phyloP scores from a whole-genome alignment of 108 stramenopile species.

The Stephanodiscus triporus region DNA sequence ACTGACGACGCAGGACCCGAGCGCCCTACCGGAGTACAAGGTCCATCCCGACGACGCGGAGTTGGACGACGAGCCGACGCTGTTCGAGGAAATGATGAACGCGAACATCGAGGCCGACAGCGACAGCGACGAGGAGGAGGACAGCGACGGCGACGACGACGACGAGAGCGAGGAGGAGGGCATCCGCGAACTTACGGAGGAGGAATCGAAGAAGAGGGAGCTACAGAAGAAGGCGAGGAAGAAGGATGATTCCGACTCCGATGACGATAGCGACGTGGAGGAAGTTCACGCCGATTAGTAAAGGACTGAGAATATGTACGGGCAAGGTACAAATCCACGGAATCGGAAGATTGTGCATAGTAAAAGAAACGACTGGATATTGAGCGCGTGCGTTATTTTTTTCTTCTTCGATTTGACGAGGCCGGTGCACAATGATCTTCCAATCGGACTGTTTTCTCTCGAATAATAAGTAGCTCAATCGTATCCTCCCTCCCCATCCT shows the following conservation, averaged over 20 bases:
- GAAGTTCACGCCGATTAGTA: constrained; percentile 73
- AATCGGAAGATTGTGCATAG: constrained; percentile 28
- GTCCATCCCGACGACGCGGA: constrained; percentile 97
- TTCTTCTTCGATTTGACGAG: too few species aligned
- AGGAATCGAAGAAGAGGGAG: constrained; percentile 82
- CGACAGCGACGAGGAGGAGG: constrained; percentile 79
- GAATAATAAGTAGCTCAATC: too few species aligned
- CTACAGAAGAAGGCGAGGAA: constrained; percentile 82
- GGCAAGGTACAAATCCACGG: background rate
- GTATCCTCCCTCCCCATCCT: too few species aligned
- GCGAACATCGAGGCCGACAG: constrained; percentile 89
- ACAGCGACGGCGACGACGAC: constrained; percentile 62
- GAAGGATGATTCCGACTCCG: constrained; percentile 73
- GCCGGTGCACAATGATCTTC: too few species aligned
- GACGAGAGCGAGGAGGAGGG: constrained; percentile 67
- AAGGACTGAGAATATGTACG: background rate
- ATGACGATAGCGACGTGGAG: constrained; percentile 76
- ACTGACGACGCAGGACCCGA: constrained; percentile 86
- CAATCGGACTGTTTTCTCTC: too few species aligned
- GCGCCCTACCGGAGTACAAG: constrained; percentile 91
- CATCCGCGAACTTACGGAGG: constrained; percentile 72
- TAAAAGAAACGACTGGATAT: constrained; percentile 13
- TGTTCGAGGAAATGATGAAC: constrained; percentile 97
- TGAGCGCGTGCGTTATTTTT: background rate
- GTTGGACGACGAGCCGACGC: constrained; percentile 97